phyloP scores from a whole-genome alignment of 2,329 filamentous ascomycete species.

The Microsporum ferrugineum region DNA sequence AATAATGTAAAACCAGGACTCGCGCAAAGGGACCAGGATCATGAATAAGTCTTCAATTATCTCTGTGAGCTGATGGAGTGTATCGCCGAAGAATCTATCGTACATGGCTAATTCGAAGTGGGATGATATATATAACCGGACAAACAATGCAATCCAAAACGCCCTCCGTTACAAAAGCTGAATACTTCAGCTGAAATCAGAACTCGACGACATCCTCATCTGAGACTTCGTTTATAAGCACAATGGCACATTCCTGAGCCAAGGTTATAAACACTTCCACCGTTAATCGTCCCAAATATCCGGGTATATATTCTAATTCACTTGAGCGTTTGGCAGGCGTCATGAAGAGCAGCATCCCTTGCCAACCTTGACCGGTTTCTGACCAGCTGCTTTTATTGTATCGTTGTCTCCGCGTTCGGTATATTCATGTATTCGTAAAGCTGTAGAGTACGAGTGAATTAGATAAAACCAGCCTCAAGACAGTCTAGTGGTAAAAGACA shows the following conservation, averaged over 20 bases:
- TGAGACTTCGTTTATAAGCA: no score
- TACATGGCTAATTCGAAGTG: background rate
- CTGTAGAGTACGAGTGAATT: slow-evolving; percentile 36
- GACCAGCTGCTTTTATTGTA: slow-evolving; percentile 55
- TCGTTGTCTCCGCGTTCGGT: slow-evolving; percentile 93
- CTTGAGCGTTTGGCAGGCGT: slow-evolving; percentile 4
- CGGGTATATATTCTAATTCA: slow-evolving; percentile 12
- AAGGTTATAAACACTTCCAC: background rate
- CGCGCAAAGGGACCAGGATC: background rate
- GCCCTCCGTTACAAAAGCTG: background rate
- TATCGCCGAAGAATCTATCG: background rate
- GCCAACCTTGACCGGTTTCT: slow-evolving; percentile 29
- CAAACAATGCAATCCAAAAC: background rate
- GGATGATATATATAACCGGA: background rate
- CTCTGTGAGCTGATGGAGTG: background rate
- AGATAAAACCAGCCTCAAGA: slow-evolving; percentile 7
- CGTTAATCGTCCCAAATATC: background rate
- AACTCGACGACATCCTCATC: background rate
- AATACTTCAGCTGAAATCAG: background rate
- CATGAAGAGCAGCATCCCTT: slow-evolving; percentile 30
- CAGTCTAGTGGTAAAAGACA: slow-evolving; percentile 9
- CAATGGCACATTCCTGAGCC: background rate
- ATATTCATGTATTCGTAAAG: slow-evolving; percentile 76
- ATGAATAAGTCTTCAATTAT: background rate
- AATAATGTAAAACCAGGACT: background rate